Percentiles rank a stretch among this genome's conserved stretches.
Conservation (phyloP, 1,284 basidiomycete genomes). For the Marasmius tenuissimus region DNA sequence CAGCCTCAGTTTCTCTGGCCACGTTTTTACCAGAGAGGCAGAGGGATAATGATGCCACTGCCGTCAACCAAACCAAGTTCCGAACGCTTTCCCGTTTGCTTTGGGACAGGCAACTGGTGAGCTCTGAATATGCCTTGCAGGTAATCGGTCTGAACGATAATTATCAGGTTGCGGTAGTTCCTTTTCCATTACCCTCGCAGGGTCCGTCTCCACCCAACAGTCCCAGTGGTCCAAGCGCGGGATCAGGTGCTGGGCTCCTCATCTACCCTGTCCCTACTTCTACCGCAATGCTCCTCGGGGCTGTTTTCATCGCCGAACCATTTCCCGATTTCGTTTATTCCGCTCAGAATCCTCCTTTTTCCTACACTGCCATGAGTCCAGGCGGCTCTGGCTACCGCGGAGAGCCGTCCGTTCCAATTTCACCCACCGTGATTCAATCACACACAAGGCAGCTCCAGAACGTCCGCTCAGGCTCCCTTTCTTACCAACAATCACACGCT, state of each 20-base stretch:
- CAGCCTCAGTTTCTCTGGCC: constrained; percentile 46
- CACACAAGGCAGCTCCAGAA: not conserved
- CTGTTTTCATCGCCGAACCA: constrained; percentile 45
- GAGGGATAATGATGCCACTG: constrained; percentile 44
- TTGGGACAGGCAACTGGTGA: constrained; percentile 51
- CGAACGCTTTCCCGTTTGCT: constrained; percentile 51
- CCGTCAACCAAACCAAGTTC: constrained; percentile 53
- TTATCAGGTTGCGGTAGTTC: constrained; percentile 53
- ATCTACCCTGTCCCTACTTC: constrained; percentile 59
- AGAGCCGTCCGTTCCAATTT: constrained; percentile 9
- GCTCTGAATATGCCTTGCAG: constrained; percentile 16
- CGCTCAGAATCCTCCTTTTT: not conserved
- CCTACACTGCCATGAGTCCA: constrained; percentile 15
- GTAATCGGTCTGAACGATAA: constrained; percentile 5
- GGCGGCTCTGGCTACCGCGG: constrained; percentile 6
- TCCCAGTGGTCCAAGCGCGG: not conserved
- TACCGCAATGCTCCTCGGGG: constrained; percentile 56
- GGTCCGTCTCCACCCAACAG: constrained; percentile 1
- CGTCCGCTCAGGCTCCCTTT: not conserved
- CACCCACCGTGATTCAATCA: constrained; percentile 10
- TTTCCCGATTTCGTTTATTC: constrained; percentile 53
- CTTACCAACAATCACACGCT: not conserved
- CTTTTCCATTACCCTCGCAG: constrained; percentile 25
- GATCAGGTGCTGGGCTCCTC: constrained; percentile 47
- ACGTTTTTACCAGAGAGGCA: constrained; percentile 64